Evolutionary conservation across 441 rosid species (phyloP).

Genomic region (Capsella rubella): DNA sequence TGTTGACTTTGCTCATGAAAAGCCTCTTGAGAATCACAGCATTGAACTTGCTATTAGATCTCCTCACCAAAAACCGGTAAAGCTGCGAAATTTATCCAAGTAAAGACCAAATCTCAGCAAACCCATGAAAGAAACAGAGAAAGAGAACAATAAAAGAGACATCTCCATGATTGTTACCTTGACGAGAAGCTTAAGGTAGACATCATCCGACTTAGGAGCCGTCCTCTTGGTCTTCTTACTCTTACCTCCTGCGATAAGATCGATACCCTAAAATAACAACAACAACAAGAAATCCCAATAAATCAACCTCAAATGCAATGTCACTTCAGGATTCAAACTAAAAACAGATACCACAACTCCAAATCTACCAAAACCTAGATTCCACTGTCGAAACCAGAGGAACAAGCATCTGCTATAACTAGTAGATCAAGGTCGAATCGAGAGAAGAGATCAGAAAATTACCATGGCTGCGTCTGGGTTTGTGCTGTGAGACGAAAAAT

Average conservation of each 20-base stretch:
- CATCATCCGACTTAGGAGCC: conserved; percentile 87
- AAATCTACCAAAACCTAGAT: conserved; percentile 16
- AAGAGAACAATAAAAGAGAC: not conserved
- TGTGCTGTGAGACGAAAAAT: conserved; percentile 17
- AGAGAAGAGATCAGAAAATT: not conserved
- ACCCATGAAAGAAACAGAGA: not conserved
- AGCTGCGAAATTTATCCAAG: conserved; percentile 48
- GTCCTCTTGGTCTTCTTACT: conserved; percentile 87
- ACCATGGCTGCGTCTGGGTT: conserved; percentile 53
- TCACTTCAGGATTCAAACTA: no score
- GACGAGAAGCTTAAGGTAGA: conserved; percentile 80
- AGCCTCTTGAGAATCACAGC: conserved; percentile 88
- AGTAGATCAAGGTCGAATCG: conserved; percentile 20
- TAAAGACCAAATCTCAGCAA: not conserved
- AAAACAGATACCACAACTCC: not conserved
- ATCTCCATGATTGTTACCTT: conserved; percentile 48
- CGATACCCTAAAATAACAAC: conserved; percentile 73
- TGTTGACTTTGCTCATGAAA: conserved; percentile 94
- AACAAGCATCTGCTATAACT: conserved; percentile 46
- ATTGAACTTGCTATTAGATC: conserved; percentile 89
- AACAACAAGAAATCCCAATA: not conserved
- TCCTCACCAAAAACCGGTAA: conserved; percentile 87
- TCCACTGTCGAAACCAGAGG: not conserved
- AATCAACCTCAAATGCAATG: no score
- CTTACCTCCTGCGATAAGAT: conserved; percentile 94